These are phyloP conservation scores for Ascochyta clinopodiicola DNA, from an alignment of 2,329 filamentous ascomycete species.

Conservation along the genomic window DNA sequence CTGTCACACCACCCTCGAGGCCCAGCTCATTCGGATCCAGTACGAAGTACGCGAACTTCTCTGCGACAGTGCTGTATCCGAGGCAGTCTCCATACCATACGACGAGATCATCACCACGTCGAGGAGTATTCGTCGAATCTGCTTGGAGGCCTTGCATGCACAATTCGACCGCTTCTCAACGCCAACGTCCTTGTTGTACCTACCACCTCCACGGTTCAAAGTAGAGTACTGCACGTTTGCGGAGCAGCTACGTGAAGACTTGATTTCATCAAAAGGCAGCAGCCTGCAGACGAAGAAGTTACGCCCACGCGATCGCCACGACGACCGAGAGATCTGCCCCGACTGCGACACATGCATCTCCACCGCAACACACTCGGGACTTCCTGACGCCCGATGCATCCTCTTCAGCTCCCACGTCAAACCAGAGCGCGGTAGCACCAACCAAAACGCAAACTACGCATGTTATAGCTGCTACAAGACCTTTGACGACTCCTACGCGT, in stretches of 20 bases:
- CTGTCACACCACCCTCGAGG: slow-evolving; percentile 40
- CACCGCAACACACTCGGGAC: slow-evolving; percentile 41
- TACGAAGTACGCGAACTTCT: slow-evolving; percentile 43
- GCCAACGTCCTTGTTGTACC: slow-evolving; percentile 25
- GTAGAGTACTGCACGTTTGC: slow-evolving; percentile 44
- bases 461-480: slow-evolving; percentile 47
- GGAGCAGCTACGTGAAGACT: slow-evolving; percentile 35
- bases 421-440: slow-evolving; percentile 6
- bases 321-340: slow-evolving; percentile 44
- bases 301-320: slow-evolving; percentile 36
- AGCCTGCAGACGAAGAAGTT: slow-evolving; percentile 37
- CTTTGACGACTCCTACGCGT: slow-evolving; percentile 45
- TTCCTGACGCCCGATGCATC: slow-evolving; percentile 38
- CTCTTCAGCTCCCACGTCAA: slow-evolving; percentile 40
- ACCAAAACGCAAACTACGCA: slow-evolving; percentile 34
- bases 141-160: slow-evolving; percentile 38
- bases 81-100: slow-evolving; percentile 28
- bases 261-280: slow-evolving; percentile 23
- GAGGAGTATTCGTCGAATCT: slow-evolving; percentile 41
- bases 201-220: slow-evolving; percentile 45
- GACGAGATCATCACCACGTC: slow-evolving; percentile 41
- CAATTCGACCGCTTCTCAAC: slow-evolving; percentile 37
- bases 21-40: slow-evolving; percentile 42
- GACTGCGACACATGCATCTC: slow-evolving; percentile 40
- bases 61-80: slow-evolving; percentile 35